Evolutionary conservation across 805 yeast genomes (phyloP).

Genomic region (Candida ficus): DNA sequence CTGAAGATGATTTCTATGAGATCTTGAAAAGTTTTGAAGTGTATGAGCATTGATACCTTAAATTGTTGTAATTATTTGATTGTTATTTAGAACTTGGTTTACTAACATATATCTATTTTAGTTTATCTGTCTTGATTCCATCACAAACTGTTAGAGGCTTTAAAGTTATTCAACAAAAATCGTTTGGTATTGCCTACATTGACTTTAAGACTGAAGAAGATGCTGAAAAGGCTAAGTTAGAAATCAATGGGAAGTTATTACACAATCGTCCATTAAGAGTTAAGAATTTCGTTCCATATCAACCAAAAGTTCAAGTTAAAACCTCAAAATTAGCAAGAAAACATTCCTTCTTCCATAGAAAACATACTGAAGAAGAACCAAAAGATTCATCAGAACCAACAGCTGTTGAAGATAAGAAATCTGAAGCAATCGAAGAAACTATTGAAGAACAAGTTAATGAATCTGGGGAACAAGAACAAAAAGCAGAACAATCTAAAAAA

Average conservation of each 20-base stretch:
- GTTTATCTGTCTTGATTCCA: constrained; percentile 44
- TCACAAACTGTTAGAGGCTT: constrained; percentile 46
- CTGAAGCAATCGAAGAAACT: background rate
- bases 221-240: constrained; percentile 60
- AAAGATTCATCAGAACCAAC: background rate
- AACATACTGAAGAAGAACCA: background rate
- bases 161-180: constrained; percentile 34
- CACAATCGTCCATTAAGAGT: constrained; percentile 36
- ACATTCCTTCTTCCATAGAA: constrained; percentile 8
- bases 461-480: background rate
- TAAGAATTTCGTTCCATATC: constrained; percentile 39
- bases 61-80: background rate
- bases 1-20: constrained; percentile 46
- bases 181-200: constrained; percentile 74
- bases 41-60: constrained; percentile 29
- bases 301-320: constrained; percentile 23
- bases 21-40: constrained; percentile 40
- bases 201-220: constrained; percentile 64
- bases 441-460: background rate
- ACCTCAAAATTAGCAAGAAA: constrained; percentile 13
- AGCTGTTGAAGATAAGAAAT: constrained; percentile 1
- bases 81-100: background rate
- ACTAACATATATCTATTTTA: constrained; percentile 8
- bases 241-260: constrained; percentile 57
- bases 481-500: background rate